Evolutionary conservation across 441 rosid species (phyloP), one percentile per base, ranked within the genome.

Genomic region (Erodium moschatum): DNA sequence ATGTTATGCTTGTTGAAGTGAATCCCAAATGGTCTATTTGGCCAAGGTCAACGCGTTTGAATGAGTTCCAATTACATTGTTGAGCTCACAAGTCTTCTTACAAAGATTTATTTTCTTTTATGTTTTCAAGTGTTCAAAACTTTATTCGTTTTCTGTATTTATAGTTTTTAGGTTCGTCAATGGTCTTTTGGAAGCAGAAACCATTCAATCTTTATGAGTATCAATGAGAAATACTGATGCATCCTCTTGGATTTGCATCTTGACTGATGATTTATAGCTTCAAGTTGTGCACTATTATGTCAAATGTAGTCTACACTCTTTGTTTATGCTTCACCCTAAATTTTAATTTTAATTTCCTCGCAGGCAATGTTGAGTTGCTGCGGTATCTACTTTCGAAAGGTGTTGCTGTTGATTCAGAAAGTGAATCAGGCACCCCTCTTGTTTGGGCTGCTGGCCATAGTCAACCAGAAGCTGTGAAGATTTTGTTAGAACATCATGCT

Each of bases 371-470:
- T 61, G 91, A 85, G 79, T 81, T 90, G 85, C 76, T 90, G 10
- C 80, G 74, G 69, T 75, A 81, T 75, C 67, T 92, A 73, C 88
- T 90, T 70, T 77, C 91, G 3, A 85, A 79, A 81, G 89, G 82
- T 68, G 86, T 76, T 67, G 79, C 85, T 33, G 83, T 90, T 76
- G 87, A 92, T 69, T 90, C 89, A 18, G 81, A 87, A 77, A 89
- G 98, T 77, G 94, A 93, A 81, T 77, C 96, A 69, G 98, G 95
- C 63, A 87, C 93, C 40, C 96, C 98, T 52, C 76, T 93, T 69
- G 75, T 93, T 64, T 93, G 97, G 97, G 97, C 97, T 74, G 97
- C 97, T 72, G 97, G 96, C 31, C 97, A 92, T 73, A 89, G 77
- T 58, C 91, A 92, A 54, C 82, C 67, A 16, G 92, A 90, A 21